Percentiles rank a stretch among this genome's conserved stretches.
Conservation (phyloP, 306 rosid species). For the Dryas drummondii region DNA sequence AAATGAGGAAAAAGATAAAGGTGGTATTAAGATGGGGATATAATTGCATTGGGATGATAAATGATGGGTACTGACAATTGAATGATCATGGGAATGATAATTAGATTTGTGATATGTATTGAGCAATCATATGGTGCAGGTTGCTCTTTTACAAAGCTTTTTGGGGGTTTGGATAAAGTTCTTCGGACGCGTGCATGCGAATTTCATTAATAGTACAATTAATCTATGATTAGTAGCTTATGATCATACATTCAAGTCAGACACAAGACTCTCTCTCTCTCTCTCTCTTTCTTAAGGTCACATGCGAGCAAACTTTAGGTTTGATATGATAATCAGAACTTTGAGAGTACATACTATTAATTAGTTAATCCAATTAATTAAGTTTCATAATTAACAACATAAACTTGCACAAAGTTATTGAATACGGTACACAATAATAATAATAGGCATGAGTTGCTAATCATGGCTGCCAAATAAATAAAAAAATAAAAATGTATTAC, state of each 20-base stretch:
- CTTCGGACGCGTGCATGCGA: constrained; percentile 33
- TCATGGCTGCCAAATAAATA: constrained; percentile 8
- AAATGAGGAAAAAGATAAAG: neutral
- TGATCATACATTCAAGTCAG: constrained; percentile 27
- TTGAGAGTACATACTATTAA: neutral
- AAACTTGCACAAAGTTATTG: constrained; percentile 2
- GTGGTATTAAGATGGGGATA: neutral
- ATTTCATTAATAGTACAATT: constrained; percentile 23
- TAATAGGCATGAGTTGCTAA: constrained; percentile 22
- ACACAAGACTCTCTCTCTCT: neutral
- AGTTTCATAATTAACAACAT: constrained; percentile 15
- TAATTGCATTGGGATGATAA: constrained; percentile 24
- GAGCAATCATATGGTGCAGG: constrained; percentile 38
- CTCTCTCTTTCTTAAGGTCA: constrained; percentile 3
- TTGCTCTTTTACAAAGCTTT: constrained; percentile 18
- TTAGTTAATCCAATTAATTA: constrained; percentile 6
- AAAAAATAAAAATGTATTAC: neutral
- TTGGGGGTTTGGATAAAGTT: constrained; percentile 26
- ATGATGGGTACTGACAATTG: constrained; percentile 25
- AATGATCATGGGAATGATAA: constrained; percentile 39
- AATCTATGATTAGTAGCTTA: constrained; percentile 1
- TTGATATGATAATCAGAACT: constrained; percentile 21
- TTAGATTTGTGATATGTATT: constrained; percentile 22
- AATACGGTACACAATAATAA: neutral
- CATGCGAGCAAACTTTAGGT: constrained; percentile 28